Evolutionary conservation across 2,329 filamentous ascomycete species (phyloP).

Genomic region (Alternaria atra): DNA sequence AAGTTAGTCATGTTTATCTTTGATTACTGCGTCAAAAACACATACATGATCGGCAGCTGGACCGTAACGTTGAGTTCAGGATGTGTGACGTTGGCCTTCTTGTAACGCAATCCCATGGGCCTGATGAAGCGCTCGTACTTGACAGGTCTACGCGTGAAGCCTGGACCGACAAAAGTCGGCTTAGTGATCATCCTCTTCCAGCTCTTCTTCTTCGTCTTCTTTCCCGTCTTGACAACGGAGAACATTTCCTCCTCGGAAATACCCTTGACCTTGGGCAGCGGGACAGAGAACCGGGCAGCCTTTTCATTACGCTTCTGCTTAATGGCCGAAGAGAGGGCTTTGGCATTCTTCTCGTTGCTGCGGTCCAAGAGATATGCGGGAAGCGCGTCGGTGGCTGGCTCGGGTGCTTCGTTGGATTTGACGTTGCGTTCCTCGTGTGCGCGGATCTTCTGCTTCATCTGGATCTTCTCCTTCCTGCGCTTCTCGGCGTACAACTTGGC

Average conservation of each 20-base stretch:
- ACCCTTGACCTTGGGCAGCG: constrained; percentile 90
- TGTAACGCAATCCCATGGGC: constrained; percentile 75
- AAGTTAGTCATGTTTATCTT: constrained; percentile 3
- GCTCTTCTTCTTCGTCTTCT: constrained; percentile 84
- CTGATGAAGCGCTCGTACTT: constrained; percentile 66
- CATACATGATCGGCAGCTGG: constrained; percentile 68
- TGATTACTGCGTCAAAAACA: not conserved
- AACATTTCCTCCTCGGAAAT: constrained; percentile 97
- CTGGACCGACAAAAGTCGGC: constrained; percentile 87
- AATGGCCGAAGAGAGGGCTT: constrained; percentile 83
- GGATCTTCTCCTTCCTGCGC: constrained; percentile 72
- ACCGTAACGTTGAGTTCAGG: constrained; percentile 87
- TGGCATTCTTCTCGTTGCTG: constrained; percentile 71
- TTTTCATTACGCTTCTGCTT: constrained; percentile 93
- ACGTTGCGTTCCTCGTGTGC: constrained; percentile 96
- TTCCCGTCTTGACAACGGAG: constrained; percentile 90
- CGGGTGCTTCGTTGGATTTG: constrained; percentile 80
- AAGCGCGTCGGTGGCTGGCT: constrained; percentile 81
- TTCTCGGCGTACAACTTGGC: constrained; percentile 95
- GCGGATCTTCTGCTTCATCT: constrained; percentile 68
- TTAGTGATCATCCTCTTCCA: constrained; percentile 81
- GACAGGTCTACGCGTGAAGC: constrained; percentile 88
- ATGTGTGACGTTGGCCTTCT: constrained; percentile 77
- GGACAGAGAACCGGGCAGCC: constrained; percentile 91
- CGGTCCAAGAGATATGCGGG: constrained; percentile 95